phyloP scores from a whole-genome alignment of 2,329 filamentous ascomycete species.

The Teratosphaeria zuluensis region DNA sequence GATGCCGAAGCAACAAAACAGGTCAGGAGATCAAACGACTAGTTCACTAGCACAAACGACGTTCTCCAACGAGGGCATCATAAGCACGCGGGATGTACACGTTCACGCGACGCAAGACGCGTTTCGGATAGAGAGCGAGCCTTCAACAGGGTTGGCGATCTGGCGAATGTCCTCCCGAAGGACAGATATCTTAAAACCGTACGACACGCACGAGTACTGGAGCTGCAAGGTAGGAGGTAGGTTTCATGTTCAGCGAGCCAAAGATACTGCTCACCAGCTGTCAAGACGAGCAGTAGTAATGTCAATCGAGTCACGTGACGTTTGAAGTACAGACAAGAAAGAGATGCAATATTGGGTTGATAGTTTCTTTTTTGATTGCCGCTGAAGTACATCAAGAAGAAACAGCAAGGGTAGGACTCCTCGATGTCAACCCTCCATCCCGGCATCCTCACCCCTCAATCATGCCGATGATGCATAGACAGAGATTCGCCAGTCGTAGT shows the following conservation, averaged over 20 bases:
- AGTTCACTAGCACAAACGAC: background rate
- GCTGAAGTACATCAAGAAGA: slow-evolving; percentile 5
- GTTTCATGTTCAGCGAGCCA: no score
- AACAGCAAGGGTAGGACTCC: slow-evolving; percentile 37
- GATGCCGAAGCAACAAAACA: background rate
- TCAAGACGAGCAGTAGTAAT: background rate
- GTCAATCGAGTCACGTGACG: background rate
- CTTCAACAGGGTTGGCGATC: background rate
- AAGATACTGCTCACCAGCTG: no score
- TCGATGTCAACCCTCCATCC: slow-evolving; percentile 26
- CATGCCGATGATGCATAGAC: slow-evolving; percentile 8
- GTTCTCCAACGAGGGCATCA: background rate
- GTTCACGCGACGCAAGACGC: background rate
- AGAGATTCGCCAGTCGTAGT: slow-evolving; percentile 12
- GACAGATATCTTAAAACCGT: no score
- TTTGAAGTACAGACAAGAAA: background rate
- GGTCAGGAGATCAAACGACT: background rate
- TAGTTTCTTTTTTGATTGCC: background rate
- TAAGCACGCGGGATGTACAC: background rate
- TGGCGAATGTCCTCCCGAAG: no score
- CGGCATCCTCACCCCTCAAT: slow-evolving; percentile 14
- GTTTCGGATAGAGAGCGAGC: background rate
- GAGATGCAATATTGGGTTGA: background rate
- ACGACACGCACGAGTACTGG: no score
- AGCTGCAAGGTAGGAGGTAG: no score